A percentile compares a stretch with the other conserved stretches of the same genome.
phyloP scores from a whole-genome alignment of 371 early-diverging fungal genomes.

The Actinomucor elegans region DNA sequence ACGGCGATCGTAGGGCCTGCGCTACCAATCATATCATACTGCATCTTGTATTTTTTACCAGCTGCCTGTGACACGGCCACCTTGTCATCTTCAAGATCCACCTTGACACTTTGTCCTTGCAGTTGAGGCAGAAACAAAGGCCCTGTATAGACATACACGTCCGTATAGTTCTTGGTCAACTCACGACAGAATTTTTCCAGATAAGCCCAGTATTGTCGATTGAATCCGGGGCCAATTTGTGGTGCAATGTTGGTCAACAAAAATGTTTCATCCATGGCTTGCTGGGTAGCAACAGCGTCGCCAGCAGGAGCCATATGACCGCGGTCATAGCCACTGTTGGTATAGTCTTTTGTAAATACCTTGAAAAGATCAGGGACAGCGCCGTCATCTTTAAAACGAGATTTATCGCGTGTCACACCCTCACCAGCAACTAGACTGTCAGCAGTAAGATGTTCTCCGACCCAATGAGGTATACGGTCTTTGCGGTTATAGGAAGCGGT shows the following conservation, averaged over 20 bases:
- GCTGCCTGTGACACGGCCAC: neutral
- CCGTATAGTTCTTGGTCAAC: slow-evolving; percentile 59
- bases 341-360: slow-evolving; percentile 65
- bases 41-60: slow-evolving; percentile 25
- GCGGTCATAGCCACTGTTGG: slow-evolving; percentile 75
- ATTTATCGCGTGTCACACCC: slow-evolving; percentile 58
- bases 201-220: slow-evolving; percentile 81
- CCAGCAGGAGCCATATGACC: slow-evolving; percentile 83
- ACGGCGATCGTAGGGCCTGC: slow-evolving; percentile 79
- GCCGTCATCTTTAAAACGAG: slow-evolving; percentile 64
- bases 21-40: slow-evolving; percentile 77
- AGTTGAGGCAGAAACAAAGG: slow-evolving; percentile 74
- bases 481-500: slow-evolving; percentile 66
- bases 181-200: slow-evolving; percentile 71
- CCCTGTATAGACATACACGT: slow-evolving; percentile 79
- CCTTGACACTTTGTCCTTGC: slow-evolving; percentile 12
- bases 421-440: slow-evolving; percentile 51
- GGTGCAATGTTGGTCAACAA: slow-evolving; percentile 76
- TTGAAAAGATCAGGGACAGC: slow-evolving; percentile 62
- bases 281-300: slow-evolving; percentile 62
- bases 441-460: slow-evolving; percentile 74
- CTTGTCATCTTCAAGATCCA: neutral
- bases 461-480: slow-evolving; percentile 80
- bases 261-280: slow-evolving; percentile 77
- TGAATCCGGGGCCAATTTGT: slow-evolving; percentile 81